A percentile compares a stretch with the other conserved stretches of the same genome.
Conservation (phyloP, 805 yeast species). For the Saturnispora zaruensis region DNA sequence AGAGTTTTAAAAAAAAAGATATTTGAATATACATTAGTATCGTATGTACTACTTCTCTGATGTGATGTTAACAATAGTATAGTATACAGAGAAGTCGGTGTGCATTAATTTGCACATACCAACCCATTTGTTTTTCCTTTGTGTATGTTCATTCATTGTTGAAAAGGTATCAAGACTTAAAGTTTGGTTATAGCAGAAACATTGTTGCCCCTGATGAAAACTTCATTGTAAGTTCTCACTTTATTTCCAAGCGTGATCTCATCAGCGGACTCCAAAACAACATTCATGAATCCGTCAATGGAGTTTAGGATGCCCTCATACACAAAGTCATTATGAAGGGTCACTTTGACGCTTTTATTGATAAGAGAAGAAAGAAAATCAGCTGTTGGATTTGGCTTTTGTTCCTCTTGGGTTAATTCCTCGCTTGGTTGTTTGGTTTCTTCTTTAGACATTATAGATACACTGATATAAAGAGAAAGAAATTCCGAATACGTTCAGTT, state of each 20-base stretch:
- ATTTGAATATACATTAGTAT: not conserved
- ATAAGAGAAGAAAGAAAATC: conserved; percentile 68
- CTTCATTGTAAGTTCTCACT: conserved; percentile 56
- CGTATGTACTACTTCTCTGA: not conserved
- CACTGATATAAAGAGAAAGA: not conserved
- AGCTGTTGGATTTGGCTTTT: conserved; percentile 7
- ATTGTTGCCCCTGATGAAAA: conserved; percentile 79
- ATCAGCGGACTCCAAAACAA: conserved; percentile 69
- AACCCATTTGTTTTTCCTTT: not conserved
- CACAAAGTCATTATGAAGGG: conserved; percentile 78
- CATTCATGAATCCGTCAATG: conserved; percentile 95
- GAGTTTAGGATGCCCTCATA: conserved; percentile 63
- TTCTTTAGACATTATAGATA: not conserved
- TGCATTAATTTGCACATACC: not conserved
- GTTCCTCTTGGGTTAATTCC: not conserved
- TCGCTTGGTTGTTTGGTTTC: not conserved
- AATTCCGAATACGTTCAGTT: not conserved
- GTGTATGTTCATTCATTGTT: not conserved
- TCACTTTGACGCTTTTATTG: conserved; percentile 74
- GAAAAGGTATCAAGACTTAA: not conserved
- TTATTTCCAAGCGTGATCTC: conserved; percentile 51
- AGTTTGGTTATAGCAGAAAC: conserved; percentile 41
- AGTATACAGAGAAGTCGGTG: not conserved
- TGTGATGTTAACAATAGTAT: not conserved
- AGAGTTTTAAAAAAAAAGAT: not conserved